phyloP scores from a whole-genome alignment of 2,329 filamentous ascomycete species.

The Cryphonectria naterciae region DNA sequence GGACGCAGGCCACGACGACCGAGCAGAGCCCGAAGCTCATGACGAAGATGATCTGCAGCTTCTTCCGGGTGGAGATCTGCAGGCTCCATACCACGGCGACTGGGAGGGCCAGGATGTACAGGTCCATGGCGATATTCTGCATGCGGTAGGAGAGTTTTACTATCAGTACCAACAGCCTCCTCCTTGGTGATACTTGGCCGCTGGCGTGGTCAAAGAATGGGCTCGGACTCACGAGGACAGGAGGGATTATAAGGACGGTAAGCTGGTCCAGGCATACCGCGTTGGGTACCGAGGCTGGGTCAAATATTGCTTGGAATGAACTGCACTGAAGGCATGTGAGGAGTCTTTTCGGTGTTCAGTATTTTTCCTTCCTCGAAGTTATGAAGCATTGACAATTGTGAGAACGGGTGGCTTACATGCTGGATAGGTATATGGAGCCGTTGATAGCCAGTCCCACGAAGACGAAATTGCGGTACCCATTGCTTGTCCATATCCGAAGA shows the following conservation, averaged over 20 bases:
- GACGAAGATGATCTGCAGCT: slow-evolving; percentile 20
- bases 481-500: not conserved
- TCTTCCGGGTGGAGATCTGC: slow-evolving; percentile 22
- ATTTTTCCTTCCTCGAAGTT: not conserved
- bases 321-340: slow-evolving; percentile 5
- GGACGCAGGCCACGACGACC: slow-evolving; percentile 20
- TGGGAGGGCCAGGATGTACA: slow-evolving; percentile 24
- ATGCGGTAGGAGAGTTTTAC: not conserved
- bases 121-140: slow-evolving; percentile 23
- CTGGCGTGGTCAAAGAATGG: not conserved
- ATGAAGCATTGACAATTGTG: not conserved
- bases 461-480: not conserved
- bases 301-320: slow-evolving; percentile 4
- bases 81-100: slow-evolving; percentile 23
- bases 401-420: not conserved
- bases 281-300: not conserved
- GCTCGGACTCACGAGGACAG: not conserved
- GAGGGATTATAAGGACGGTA: slow-evolving; percentile 13
- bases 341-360: not conserved
- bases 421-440: not conserved
- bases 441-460: slow-evolving; percentile 2
- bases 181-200: not conserved
- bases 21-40: slow-evolving; percentile 23
- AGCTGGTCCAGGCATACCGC: slow-evolving; percentile 10
- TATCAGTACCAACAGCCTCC: not conserved